Conservation (phyloP, 805 yeast species). For the Nakazawaea laoshanensis region DNA sequence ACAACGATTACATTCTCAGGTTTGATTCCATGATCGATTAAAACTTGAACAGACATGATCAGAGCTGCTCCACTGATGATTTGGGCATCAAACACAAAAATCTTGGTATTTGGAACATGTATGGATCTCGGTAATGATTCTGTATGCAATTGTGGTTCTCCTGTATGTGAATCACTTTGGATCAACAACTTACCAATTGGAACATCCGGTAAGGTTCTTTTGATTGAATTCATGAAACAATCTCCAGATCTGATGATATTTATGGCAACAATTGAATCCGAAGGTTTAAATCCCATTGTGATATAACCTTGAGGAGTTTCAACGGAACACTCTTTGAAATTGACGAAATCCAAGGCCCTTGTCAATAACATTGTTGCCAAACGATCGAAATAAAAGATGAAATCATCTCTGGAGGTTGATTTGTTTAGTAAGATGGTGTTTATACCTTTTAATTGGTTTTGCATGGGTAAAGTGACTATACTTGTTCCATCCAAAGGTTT, state of each 20-base stretch:
- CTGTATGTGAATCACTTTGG: conserved; percentile 82
- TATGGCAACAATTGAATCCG: conserved; percentile 57
- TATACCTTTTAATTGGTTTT: conserved; percentile 66
- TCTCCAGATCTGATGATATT: conserved; percentile 88
- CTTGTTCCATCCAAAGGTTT: conserved; percentile 22
- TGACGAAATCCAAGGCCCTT: conserved; percentile 54
- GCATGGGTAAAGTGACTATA: conserved; percentile 31
- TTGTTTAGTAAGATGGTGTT: conserved; percentile 59
- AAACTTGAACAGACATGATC: conserved; percentile 86
- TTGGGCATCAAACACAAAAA: conserved; percentile 79
- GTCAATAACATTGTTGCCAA: conserved; percentile 66
- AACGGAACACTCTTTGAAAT: conserved; percentile 27
- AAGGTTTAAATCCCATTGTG: conserved; percentile 20
- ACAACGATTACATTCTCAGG: conserved; percentile 59
- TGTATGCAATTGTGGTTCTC: conserved; percentile 91
- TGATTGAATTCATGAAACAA: conserved; percentile 74
- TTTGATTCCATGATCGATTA: conserved; percentile 69
- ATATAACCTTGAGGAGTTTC: conserved; percentile 17
- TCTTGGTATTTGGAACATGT: conserved; percentile 25
- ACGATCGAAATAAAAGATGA: conserved; percentile 80
- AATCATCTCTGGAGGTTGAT: conserved; percentile 58
- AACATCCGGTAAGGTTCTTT: conserved; percentile 70
- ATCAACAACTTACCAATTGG: conserved; percentile 77
- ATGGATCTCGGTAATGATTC: conserved; percentile 52
- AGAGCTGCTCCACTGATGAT: conserved; percentile 89